Evolutionary conservation across 2,329 filamentous ascomycete genomes (phyloP), one percentile per base, ranked within the genome.

Genomic region (Alternaria arbusti): DNA sequence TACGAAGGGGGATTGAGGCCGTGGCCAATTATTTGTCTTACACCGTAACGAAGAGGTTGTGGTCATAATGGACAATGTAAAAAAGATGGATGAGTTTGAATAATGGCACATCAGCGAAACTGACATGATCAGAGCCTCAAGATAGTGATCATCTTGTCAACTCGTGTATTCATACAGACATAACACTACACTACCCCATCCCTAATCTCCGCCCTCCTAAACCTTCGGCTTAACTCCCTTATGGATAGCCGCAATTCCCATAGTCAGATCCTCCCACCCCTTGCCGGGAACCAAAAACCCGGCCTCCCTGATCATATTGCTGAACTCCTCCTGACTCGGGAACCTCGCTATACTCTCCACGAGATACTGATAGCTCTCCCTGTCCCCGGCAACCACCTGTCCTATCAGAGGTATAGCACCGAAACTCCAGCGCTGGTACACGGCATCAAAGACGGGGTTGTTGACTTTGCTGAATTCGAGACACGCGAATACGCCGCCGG

Each of bases 291-390:
- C 89, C 67, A 91, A 84, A 76, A 99, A 99, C 1, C 95, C 95
- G 4, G 93, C 95, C 25, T 90, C 87, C 70, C 87, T 80, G 74
- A 97, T 96, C 92, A 97, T 94, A 32, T 88, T 86, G 68, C 90
- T 87, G 77, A 97, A 99, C 70, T 93, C 89, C 56, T 89, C 86
- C 84, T 99, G 96, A 70, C 85, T 90, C 0, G 96, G 96, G 78
- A 98, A 98, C 51, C 88, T 85, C 82, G 97, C 94, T 80, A 99
- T 99, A 80, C 94, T 97, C 86, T 99, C 96, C 10, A 99, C 96
- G 10, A 99, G 86, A 82, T 99, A 99, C 85, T 99, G 96, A 81
- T 99, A 99, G 79, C 93, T 97, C 76, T 96, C 95, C 60, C 95
- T 86, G 79, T 99, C 96, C 7, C 93, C 93, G 2, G 96, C 95